Base-by-base conservation (phyloP, 768 basidiomycete species). In the Suillus ampliporus region DNA sequence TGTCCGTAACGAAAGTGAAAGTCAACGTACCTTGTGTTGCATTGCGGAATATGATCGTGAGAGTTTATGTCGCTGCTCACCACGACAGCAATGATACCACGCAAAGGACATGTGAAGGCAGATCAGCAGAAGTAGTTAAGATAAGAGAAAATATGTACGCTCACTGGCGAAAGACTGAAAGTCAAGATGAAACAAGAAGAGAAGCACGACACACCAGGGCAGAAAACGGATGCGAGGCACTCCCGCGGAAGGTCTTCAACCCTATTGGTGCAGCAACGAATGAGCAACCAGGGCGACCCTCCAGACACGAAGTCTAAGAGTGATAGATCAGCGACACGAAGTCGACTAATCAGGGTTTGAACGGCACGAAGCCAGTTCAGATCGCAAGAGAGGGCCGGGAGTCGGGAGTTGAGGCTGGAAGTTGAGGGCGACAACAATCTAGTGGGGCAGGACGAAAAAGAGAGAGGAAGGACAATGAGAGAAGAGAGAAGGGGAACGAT, bases 91-190 rank as follows among this genome's bases (percentile, higher is more conserved):
- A 51, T 11, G 19, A 51, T 0, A 19, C 28, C 50, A 51, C 4
- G 19, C 19, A 11, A 34, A 51, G 50, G 17, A 34, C 40, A 40
- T 31, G 50, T 51, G 7, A 34, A 10, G 31, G 11, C 17, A 51
- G 31, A 51, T 51, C 50, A 51, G 50, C 19, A 51, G 17, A 51
- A 52, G 31, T 34, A 34, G n/a, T n/a, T n/a, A n/a, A n/a, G 31
- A 52, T 52, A 31, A 52, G 5, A 34, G 10, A 52, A 10, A 34
- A 52, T 51, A 10, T 2, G 31, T 51, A n/a, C 19, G 2, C 50
- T 51, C 5, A 51, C 50, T 10, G 4, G 50, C 34, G 17, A 51
- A 28, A 51, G 0, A 9, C 50, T 51, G 31, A n/a, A 34, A 34
- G 50, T 11, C 4, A n/a, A 31, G 3, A 28, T 34, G 2, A 34